Evolutionary conservation across 2,329 filamentous ascomycete genomes (phyloP).

Genomic region (Orbilia blumenaviensis): DNA sequence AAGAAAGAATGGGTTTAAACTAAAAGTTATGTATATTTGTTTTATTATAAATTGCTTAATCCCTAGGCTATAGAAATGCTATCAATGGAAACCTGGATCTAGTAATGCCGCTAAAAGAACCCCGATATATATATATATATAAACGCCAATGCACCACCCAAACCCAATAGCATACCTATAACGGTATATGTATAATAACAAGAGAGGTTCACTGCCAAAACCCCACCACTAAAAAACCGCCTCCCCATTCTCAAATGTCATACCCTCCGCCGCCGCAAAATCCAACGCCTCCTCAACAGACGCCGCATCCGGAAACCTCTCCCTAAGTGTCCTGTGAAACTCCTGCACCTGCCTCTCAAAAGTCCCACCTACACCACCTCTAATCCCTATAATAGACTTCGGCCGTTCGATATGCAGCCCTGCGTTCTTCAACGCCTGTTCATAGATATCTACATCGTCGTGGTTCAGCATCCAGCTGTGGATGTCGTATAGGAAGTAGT

Average conservation of each 20-base stretch:
- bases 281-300: constrained; percentile 38
- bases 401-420: constrained; percentile 28
- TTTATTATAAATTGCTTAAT: not conserved
- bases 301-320: constrained; percentile 25
- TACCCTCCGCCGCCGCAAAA: constrained; percentile 46
- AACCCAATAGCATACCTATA: too few relatives aligned
- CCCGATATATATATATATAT: not conserved
- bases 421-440: constrained; percentile 9
- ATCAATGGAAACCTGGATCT: not conserved
- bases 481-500: constrained; percentile 49
- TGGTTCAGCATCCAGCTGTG: constrained; percentile 38
- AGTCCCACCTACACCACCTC: not conserved
- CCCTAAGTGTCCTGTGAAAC: constrained; percentile 37
- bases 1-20: too few relatives aligned
- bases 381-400: constrained; percentile 25
- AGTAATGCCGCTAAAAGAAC: not conserved
- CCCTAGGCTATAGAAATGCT: not conserved
- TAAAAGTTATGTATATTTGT: not conserved
- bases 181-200: too few relatives aligned
- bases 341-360: constrained; percentile 34
- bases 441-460: constrained; percentile 27
- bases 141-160: not conserved
- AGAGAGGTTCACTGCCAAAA: constrained; percentile 30
- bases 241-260: constrained; percentile 18
- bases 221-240: not conserved